phyloP scores from a whole-genome alignment of 108 stramenopile species.

The Cyclotella choctawhatcheeana region DNA sequence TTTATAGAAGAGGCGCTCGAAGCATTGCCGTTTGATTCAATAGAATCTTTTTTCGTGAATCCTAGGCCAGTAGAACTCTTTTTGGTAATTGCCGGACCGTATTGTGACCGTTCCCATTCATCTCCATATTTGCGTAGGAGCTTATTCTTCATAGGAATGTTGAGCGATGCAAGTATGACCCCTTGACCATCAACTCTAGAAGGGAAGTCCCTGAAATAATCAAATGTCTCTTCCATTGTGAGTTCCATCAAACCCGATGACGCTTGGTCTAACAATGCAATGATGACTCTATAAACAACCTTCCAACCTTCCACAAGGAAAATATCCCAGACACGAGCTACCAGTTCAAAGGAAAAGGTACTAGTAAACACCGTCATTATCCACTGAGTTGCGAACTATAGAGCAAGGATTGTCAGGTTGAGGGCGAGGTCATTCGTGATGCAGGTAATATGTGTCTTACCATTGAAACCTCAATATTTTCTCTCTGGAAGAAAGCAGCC shows the following conservation, averaged over 20 bases:
- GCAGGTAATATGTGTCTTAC: too few species aligned
- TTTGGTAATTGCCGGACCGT: not conserved
- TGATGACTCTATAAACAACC: constrained; percentile 90
- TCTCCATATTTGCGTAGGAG: constrained; percentile 60
- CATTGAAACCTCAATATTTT: not conserved
- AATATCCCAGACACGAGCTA: constrained; percentile 93
- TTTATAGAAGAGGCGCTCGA: not conserved
- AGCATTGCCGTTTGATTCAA: not conserved
- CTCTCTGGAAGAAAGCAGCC: not conserved
- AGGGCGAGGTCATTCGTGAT: too few species aligned
- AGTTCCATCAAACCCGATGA: constrained; percentile 50
- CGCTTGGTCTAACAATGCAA: constrained; percentile 82
- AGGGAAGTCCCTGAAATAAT: constrained; percentile 73
- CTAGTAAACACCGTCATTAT: constrained; percentile 92
- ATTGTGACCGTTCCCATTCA: constrained; percentile 15
- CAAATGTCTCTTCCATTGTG: constrained; percentile 77
- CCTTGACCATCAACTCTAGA: constrained; percentile 65
- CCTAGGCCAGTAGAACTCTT: constrained; percentile 5
- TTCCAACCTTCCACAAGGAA: constrained; percentile 93
- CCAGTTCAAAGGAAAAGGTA: constrained; percentile 94
- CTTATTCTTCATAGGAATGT: constrained; percentile 65
- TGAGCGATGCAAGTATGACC: constrained; percentile 68
- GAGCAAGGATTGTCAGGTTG: too few species aligned
- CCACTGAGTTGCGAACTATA: constrained; percentile 99
- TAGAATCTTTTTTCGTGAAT: too few species aligned